Evolutionary conservation across 2,329 filamentous ascomycete species (phyloP).

Genomic region (Fusarium gaditjirri): DNA sequence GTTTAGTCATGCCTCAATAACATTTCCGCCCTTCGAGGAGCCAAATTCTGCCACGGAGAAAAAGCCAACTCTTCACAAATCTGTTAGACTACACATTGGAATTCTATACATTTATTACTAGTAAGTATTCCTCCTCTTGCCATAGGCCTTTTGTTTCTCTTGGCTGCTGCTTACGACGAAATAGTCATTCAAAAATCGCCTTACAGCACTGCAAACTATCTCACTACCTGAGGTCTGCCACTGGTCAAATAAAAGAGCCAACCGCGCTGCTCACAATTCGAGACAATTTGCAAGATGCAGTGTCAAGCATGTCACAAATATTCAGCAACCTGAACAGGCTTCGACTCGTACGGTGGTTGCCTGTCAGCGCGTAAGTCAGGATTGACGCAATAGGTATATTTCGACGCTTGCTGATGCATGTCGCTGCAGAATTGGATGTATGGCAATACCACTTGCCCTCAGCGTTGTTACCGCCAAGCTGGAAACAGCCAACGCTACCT

Average conservation of each 20-base stretch:
- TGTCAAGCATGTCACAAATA: neutral
- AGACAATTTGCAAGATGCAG: neutral
- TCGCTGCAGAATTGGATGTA: neutral
- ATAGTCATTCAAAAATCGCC: neutral
- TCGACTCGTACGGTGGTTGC: neutral
- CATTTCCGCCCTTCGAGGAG: neutral
- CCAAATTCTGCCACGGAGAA: neutral
- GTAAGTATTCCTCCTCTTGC: neutral
- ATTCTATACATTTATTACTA: neutral
- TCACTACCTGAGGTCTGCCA: neutral
- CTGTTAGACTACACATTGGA: neutral
- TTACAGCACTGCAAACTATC: neutral
- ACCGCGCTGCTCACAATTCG: neutral
- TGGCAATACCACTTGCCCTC: neutral
- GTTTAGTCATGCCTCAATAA: neutral
- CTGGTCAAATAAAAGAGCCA: neutral
- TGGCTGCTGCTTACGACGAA: neutral
- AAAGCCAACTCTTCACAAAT: neutral
- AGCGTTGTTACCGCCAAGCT: neutral
- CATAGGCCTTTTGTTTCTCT: neutral
- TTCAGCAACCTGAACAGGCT: neutral
- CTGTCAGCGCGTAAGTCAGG: neutral
- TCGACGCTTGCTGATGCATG: neutral
- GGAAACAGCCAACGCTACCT: neutral
- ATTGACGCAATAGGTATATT: neutral